Percentiles rank a stretch among this genome's conserved stretches.
Conservation (phyloP, 108 stramenopile genomes). For the Cyclotella sp. region DNA sequence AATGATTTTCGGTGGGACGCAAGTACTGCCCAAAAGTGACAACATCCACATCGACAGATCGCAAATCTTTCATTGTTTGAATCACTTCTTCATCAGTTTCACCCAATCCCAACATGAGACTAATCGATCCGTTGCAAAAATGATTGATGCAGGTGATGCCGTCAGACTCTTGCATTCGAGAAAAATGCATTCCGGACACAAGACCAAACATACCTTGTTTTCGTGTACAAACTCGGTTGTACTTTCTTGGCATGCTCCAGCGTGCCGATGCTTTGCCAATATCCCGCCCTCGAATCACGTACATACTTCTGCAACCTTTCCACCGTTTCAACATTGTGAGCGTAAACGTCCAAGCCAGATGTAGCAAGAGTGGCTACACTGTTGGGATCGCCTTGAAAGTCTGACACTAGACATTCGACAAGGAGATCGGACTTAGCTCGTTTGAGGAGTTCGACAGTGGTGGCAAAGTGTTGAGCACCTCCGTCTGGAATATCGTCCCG, state of each 20-base stretch:
- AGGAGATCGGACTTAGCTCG: conserved; percentile 86
- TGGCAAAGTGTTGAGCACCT: conserved; percentile 95
- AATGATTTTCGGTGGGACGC: conserved; percentile 94
- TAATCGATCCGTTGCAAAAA: not conserved
- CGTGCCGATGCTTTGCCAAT: conserved; percentile 90
- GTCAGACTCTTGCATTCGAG: not conserved
- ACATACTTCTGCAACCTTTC: conserved; percentile 91
- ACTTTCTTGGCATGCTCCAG: conserved; percentile 90
- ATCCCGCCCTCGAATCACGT: conserved; percentile 92
- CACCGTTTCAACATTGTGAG: conserved; percentile 99
- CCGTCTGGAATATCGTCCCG: conserved; percentile 97
- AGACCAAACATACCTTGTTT: conserved; percentile 64
- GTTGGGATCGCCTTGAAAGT: conserved; percentile 89
- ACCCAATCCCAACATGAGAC: conserved; percentile 98
- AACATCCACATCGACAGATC: conserved; percentile 92
- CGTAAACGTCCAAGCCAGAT: conserved; percentile 98
- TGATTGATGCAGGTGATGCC: not conserved
- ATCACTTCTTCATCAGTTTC: conserved; percentile 97
- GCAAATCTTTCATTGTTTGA: conserved; percentile 95
- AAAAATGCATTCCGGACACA: not conserved
- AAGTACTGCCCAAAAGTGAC: conserved; percentile 99
- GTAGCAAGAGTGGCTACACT: conserved; percentile 86
- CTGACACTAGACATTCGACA: conserved; percentile 97
- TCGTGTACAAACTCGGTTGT: conserved; percentile 86
- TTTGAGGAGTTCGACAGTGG: conserved; percentile 94